Base-by-base conservation (phyloP, 768 basidiomycete species). In the Tulasnella calospora region DNA sequence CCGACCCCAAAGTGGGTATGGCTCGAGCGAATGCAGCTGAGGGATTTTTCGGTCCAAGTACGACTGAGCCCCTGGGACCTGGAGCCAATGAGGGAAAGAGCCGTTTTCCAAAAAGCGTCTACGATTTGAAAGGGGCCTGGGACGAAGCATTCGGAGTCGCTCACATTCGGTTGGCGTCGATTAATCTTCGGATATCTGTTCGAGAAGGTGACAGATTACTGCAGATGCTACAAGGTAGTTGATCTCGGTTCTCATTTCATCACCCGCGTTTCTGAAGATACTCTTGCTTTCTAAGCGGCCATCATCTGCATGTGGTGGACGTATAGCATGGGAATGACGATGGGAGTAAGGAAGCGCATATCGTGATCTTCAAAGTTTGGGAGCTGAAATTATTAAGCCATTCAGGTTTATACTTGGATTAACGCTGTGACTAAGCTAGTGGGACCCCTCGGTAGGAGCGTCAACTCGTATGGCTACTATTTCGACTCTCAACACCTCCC, bases 1-100 rank as follows among this genome's bases (percentile, higher is more conserved):
- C 47, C 15, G 77, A 78, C 69, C 27, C 36, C 9, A 36, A 33
- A 9, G 30, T 27, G n/a, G 84, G 85, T 51, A 85, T 73, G 27
- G 72, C 71, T n/a, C 7, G n/a, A 8, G 33, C 67, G 41, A 23
- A 27, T 27, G 47, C 38, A 17, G 77, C 40, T 17, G 70, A 21
- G 27, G 77, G 67, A 9, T 27, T 36, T 3, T 71, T 75, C 21
- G 30, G 30, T 8, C 46, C 44, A 19, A n/a, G 46, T 13, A 10
- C 15, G 13, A 33, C 21, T 21, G 13, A 7, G 30, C 23, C 44
- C 1, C 6, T 36, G 30, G 55, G 27, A 17, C 23, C 44, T 36
- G 36, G 7, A 47, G 51, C 3, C 9, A 21, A 7, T 17, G 35
- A 67, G 4, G 4, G 38, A 75, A 46, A 40, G 12, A 4, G 13